A percentile compares a stretch with the other conserved stretches of the same genome.
Conservation (phyloP, 805 yeast genomes). For the Suhomyces sp. region DNA sequence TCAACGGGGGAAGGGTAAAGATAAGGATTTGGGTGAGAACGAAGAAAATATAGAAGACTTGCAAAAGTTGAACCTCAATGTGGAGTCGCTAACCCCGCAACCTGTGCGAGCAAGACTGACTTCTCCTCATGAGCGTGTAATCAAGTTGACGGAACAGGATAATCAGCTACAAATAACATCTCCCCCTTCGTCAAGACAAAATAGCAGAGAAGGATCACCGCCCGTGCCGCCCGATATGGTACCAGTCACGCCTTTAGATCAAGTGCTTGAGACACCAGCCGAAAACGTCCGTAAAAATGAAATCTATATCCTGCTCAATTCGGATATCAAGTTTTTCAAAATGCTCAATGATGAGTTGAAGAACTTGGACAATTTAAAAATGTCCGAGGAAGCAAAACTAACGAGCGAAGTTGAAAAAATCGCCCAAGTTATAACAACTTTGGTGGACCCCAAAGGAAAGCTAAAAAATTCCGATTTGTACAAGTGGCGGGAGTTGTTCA, state of each 20-base stretch:
- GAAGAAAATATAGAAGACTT: not conserved
- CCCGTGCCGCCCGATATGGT: not conserved
- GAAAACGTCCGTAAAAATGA: conserved; percentile 23
- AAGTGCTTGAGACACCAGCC: conserved; percentile 1
- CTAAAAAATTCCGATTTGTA: conserved; percentile 50
- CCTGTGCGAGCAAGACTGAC: not conserved
- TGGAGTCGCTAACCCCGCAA: not conserved
- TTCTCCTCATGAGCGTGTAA: conserved; percentile 12
- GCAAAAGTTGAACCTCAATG: not conserved
- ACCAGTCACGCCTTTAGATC: conserved; percentile 1
- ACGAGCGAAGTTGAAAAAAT: conserved; percentile 42
- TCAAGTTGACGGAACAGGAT: conserved; percentile 28
- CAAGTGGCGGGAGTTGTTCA: conserved; percentile 68
- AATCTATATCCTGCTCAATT: conserved; percentile 44
- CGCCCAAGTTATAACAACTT: conserved; percentile 35
- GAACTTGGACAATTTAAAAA: conserved; percentile 44
- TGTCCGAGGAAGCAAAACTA: conserved; percentile 42
- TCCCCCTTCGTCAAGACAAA: conserved; percentile 18
- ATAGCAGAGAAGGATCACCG: conserved; percentile 9
- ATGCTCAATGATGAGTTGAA: conserved; percentile 55
- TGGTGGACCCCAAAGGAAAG: conserved; percentile 34
- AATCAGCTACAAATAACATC: conserved; percentile 27
- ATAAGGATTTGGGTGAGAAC: not conserved
- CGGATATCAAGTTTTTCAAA: conserved; percentile 59
- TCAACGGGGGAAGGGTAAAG: not conserved